Conservation (phyloP, 331 rosid species). For the Malus hybrid region DNA sequence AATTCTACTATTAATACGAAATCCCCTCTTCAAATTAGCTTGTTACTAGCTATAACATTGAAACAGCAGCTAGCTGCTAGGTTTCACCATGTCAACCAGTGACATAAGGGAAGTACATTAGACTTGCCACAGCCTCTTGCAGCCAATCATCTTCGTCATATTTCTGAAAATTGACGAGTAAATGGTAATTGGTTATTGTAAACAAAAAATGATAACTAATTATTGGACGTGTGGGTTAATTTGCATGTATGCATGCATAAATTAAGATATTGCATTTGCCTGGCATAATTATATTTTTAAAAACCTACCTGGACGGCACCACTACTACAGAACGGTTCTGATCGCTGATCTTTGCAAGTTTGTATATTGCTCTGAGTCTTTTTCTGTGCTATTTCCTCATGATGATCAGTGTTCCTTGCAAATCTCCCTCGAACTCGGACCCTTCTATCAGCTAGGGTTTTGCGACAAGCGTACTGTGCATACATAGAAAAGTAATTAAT, state of each 20-base stretch:
- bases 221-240: background rate
- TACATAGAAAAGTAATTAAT: background rate
- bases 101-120: conserved; percentile 49
- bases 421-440: conserved; percentile 94
- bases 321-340: conserved; percentile 15
- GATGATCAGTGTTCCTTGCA: conserved; percentile 59
- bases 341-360: conserved; percentile 19
- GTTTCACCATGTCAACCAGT: conserved; percentile 13
- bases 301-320: conserved; percentile 33
- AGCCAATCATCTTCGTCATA: conserved; percentile 71
- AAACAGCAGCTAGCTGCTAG: background rate
- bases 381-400: conserved; percentile 20
- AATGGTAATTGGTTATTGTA: background rate
- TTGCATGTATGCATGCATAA: background rate
- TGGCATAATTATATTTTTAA: background rate
- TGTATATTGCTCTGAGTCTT: conserved; percentile 13
- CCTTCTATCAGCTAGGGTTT: conserved; percentile 90
- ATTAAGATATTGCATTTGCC: background rate
- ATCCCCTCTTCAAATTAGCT: background rate
- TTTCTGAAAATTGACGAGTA: conserved; percentile 38
- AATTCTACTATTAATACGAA: background rate
- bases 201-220: background rate
- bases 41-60: background rate
- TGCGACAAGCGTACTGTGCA: conserved; percentile 86
- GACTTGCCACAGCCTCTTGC: conserved; percentile 69